A percentile compares a stretch with the other conserved stretches of the same genome.
These are phyloP conservation scores for Penicillium concentricum DNA, from an alignment of 2,329 filamentous ascomycete species.

Conservation along the genomic window DNA sequence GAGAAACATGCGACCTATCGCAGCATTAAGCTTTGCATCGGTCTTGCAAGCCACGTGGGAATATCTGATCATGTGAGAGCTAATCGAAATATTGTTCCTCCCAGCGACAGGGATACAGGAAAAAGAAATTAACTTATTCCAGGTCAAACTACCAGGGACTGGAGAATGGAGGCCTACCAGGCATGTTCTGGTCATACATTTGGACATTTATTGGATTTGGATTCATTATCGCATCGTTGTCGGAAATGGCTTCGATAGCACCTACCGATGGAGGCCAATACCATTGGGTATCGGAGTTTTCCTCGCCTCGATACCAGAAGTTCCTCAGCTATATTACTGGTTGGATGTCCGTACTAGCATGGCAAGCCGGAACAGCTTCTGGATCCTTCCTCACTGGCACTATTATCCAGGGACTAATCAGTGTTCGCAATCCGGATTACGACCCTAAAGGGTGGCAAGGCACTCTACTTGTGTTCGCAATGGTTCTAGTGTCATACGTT, in stretches of 20 bases:
- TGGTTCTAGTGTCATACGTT: constrained; percentile 48
- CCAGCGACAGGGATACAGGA: background rate
- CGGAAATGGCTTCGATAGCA: constrained; percentile 61
- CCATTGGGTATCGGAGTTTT: constrained; percentile 35
- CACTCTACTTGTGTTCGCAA: constrained; percentile 51
- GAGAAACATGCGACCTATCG: constrained; percentile 34
- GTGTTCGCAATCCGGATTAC: constrained; percentile 29
- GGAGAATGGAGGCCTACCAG: constrained; percentile 27
- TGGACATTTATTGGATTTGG: constrained; percentile 65
- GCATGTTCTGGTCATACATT: constrained; percentile 33
- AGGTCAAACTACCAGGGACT: constrained; percentile 28
- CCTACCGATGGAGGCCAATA: constrained; percentile 58
- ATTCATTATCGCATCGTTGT: constrained; percentile 57
- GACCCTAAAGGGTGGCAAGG: constrained; percentile 34
- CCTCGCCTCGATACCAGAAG: constrained; percentile 50
- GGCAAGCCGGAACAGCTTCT: constrained; percentile 51
- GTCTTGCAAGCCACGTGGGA: constrained; percentile 41
- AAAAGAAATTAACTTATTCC: background rate
- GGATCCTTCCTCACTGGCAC: constrained; percentile 39
- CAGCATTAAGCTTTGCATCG: constrained; percentile 36
- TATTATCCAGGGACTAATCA: constrained; percentile 37
- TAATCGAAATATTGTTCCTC: background rate
- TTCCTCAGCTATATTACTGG: constrained; percentile 55
- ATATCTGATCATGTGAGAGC: constrained; percentile 32
- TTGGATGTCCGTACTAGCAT: constrained; percentile 52